Conservation (phyloP, 2,329 filamentous ascomycete genomes). For the Paecilomyces formosus region DNA sequence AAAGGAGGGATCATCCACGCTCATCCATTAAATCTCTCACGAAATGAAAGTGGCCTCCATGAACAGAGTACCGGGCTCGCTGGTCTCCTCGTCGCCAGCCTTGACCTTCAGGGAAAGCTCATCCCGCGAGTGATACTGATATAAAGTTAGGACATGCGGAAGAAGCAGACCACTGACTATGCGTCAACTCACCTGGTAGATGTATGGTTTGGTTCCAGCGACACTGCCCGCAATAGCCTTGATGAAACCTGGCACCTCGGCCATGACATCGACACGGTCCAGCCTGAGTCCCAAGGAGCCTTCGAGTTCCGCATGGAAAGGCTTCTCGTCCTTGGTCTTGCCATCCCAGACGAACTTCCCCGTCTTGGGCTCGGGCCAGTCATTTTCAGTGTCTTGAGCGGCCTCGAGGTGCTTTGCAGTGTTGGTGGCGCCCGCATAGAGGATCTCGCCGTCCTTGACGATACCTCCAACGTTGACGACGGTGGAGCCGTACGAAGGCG, state of each 20-base stretch:
- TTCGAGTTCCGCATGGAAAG: constrained; percentile 62
- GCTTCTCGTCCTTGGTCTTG: constrained; percentile 66
- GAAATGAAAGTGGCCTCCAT: constrained; percentile 96
- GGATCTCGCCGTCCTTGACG: constrained; percentile 69
- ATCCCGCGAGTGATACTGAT: constrained; percentile 60
- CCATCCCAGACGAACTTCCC: constrained; percentile 73
- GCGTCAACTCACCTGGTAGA: constrained; percentile 70
- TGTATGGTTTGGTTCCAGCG: constrained; percentile 91
- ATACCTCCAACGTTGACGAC: constrained; percentile 76
- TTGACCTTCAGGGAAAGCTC: constrained; percentile 73
- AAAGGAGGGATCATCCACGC: constrained; percentile 16
- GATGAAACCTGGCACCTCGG: constrained; percentile 88
- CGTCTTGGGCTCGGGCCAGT: constrained; percentile 79
- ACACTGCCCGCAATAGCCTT: constrained; percentile 87
- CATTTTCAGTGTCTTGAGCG: constrained; percentile 66
- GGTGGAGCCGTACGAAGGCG: constrained; percentile 83
- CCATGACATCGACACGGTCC: constrained; percentile 92
- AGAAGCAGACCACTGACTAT: neutral
- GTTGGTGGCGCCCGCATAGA: constrained; percentile 62
- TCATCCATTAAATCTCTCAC: constrained; percentile 29
- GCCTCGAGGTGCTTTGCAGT: constrained; percentile 61
- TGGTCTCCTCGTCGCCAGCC: constrained; percentile 68
- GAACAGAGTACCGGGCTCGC: constrained; percentile 73
- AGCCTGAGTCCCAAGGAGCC: constrained; percentile 60
- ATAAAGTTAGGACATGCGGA: constrained; percentile 8